A percentile compares a stretch with the other conserved stretches of the same genome.
Conservation (phyloP, 2,329 filamentous ascomycete species). For the Hypocrella siamensis region DNA sequence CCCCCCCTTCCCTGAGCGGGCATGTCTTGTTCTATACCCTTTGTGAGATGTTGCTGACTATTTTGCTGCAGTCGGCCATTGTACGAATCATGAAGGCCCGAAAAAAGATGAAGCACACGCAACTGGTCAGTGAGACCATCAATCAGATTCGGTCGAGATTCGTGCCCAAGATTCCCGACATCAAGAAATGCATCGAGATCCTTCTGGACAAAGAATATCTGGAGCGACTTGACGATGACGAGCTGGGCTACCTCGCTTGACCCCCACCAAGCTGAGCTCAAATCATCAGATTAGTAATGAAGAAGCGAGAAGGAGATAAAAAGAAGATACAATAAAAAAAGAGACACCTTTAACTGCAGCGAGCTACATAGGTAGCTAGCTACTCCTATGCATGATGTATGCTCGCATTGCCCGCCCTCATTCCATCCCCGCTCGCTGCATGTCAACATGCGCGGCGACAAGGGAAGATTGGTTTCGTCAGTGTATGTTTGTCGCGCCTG, state of each 20-base stretch:
- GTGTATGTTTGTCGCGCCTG: too few relatives aligned
- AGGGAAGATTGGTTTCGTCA: too few relatives aligned
- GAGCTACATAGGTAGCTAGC: too few relatives aligned
- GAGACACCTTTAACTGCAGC: too few relatives aligned
- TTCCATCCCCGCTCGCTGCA: too few relatives aligned
- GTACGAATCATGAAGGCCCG: constrained; percentile 99
- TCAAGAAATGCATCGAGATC: constrained; percentile 99
- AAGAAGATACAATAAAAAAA: not conserved
- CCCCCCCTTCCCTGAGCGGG: too few relatives aligned
- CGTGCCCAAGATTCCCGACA: constrained; percentile 81
- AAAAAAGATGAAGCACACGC: constrained; percentile 96
- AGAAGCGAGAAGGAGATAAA: not conserved
- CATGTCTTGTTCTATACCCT: not conserved
- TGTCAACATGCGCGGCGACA: too few relatives aligned
- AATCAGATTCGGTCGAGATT: constrained; percentile 88
- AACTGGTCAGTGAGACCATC: constrained; percentile 90
- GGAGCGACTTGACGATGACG: constrained; percentile 85
- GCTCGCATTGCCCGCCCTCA: too few relatives aligned
- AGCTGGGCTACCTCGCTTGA: constrained; percentile 87
- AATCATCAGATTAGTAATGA: too few relatives aligned
- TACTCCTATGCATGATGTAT: too few relatives aligned
- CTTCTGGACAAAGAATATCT: constrained; percentile 98
- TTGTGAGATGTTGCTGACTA: not conserved
- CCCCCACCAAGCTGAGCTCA: too few relatives aligned
- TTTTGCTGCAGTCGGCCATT: constrained; percentile 62